Evolutionary conservation across 148 eudicot species (phyloP).

Genomic region (Euryodendron excelsum): DNA sequence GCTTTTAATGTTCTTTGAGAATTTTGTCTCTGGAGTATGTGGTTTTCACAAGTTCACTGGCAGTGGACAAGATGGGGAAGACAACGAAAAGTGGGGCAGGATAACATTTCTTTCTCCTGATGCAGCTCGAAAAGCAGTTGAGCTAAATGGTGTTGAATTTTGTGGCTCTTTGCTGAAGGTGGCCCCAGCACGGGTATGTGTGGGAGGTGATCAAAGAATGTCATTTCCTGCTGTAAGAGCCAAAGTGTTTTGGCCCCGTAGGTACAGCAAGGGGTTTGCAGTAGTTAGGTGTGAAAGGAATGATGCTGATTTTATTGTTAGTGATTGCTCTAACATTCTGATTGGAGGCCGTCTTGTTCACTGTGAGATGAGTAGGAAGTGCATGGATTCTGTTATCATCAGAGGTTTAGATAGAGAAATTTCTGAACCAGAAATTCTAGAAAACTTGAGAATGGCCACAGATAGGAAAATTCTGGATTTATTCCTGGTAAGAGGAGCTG

Average conservation of each 20-base stretch:
- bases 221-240: conserved; percentile 11
- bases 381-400: not conserved
- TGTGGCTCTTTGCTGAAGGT: conserved; percentile 6
- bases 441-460: conserved; percentile 1
- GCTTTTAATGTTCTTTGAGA: conserved; percentile 4
- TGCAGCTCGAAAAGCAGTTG: conserved; percentile 3
- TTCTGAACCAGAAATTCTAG: conserved; percentile 7
- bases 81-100: not conserved
- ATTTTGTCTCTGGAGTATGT: not conserved
- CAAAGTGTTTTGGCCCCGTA: conserved; percentile 10
- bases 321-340: not conserved
- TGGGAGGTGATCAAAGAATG: not conserved
- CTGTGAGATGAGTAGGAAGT: not conserved
- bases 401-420: not conserved
- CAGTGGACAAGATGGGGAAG: not conserved
- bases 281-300: not conserved
- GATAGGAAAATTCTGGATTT: not conserved
- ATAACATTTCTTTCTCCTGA: not conserved
- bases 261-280: not conserved
- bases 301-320: not conserved
- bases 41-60: not conserved
- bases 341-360: not conserved
- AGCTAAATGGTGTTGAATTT: not conserved
- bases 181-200: not conserved
- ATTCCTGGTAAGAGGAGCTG: not conserved